Evolutionary conservation across 2,329 filamentous ascomycete genomes (phyloP).

Genomic region (Cylindrodendrum hubeiense): DNA sequence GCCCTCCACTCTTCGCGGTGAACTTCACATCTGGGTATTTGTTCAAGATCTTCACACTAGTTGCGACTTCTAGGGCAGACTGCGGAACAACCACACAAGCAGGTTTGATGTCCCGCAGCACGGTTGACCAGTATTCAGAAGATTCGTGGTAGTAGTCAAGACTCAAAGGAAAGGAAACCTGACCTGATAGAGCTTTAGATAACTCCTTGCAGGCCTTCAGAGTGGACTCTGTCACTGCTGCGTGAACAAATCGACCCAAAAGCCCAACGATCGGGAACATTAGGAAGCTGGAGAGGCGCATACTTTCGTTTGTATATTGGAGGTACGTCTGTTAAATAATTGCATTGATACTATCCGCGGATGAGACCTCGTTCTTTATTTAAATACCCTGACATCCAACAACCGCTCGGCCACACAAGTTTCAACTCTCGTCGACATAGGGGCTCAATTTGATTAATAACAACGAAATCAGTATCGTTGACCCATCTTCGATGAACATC

Average conservation of each 20-base stretch:
- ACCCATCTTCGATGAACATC: background rate
- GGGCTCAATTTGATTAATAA: too few species aligned
- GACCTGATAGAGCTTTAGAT: constrained; percentile 1
- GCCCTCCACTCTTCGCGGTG: constrained; percentile 54
- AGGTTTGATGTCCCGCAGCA: constrained; percentile 47
- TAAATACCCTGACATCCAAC: background rate
- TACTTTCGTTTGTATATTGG: background rate
- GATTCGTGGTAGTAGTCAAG: constrained; percentile 1
- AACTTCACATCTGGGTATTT: constrained; percentile 48
- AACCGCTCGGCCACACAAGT: background rate
- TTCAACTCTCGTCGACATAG: background rate
- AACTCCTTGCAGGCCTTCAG: constrained; percentile 13
- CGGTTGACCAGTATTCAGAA: constrained; percentile 49
- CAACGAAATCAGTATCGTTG: too few species aligned
- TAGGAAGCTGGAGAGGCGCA: background rate
- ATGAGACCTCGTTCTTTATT: background rate
- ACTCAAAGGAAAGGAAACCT: constrained; percentile 4
- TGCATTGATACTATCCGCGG: background rate
- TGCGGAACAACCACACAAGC: constrained; percentile 52
- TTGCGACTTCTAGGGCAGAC: constrained; percentile 48
- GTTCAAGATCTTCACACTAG: constrained; percentile 48
- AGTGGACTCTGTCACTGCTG: background rate
- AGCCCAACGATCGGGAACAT: background rate
- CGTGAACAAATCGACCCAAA: background rate
- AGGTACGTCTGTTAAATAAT: background rate